Conservation (phyloP, 1,284 basidiomycete species). For the Laetiporus sulphureus region DNA sequence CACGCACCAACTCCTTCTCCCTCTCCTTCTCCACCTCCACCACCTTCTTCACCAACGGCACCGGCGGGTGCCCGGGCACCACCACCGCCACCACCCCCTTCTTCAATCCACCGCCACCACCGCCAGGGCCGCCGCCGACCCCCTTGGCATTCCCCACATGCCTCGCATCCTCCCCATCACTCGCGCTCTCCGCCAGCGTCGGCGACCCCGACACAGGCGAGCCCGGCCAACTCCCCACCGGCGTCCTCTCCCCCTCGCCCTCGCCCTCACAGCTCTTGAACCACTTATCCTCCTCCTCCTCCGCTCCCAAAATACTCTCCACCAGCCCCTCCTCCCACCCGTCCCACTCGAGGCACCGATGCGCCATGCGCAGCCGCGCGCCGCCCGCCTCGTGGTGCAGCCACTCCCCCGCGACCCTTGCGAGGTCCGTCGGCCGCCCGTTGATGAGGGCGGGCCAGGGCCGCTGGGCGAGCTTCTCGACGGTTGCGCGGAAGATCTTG, state of each 20-base stretch:
- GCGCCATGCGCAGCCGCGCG: conserved; percentile 59
- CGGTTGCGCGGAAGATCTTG: conserved; percentile 58
- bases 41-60: conserved; percentile 17
- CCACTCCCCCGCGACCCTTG: conserved; percentile 58
- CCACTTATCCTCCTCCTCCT: conserved; percentile 65
- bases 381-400: conserved; percentile 61
- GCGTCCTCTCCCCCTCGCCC: conserved; percentile 9
- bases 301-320: conserved; percentile 63
- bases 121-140: too few relatives aligned
- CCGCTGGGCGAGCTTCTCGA: conserved; percentile 37
- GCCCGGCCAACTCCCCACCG: not conserved
- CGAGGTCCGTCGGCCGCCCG: conserved; percentile 21
- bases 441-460: conserved; percentile 7
- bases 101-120: too few relatives aligned
- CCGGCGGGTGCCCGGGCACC: conserved; percentile 4
- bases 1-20: conserved; percentile 60
- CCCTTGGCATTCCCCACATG: too few relatives aligned
- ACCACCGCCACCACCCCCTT: too few relatives aligned
- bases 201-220: not conserved
- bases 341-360: conserved; percentile 77
- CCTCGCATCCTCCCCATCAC: not conserved
- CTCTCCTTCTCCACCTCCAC: conserved; percentile 48
- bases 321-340: conserved; percentile 81
- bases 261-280: conserved; percentile 38
- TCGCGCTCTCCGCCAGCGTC: not conserved